Evolutionary conservation across 371 early-diverging fungal genomes (phyloP), one percentile per base, ranked within the genome.

Genomic region (Lichtheimia corymbifera): DNA sequence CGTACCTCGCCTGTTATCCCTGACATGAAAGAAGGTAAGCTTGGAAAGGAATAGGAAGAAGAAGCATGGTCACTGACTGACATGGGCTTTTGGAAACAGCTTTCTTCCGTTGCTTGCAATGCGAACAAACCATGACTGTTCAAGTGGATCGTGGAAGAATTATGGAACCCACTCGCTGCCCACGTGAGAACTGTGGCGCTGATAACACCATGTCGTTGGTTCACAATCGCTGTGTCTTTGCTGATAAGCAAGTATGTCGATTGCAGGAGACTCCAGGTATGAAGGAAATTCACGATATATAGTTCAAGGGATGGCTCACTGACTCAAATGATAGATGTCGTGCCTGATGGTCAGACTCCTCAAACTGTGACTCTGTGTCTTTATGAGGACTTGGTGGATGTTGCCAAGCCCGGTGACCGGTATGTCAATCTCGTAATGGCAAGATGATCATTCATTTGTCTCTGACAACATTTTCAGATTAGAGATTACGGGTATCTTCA

Each of bases 341-440:
- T 98, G 20, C 99, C 99, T 22, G 99, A 99, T 73, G 99, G 99
- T 24, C 97, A 99, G 70, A 99, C 99, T 3, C 99, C 99, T 20
- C 96, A 98, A 73, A 93, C 99, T 1, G 93, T 99, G 17, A 89
- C 99, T 0, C 66, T 99, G 67, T 91, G 93, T 54, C 65, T 92
- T 55, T 96, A 96, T 70, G 97, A 97, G 65, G 97, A 97, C 68
- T 79, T 99, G 51, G 98, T 99, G 0, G 99, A 99, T 74, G 87
- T 89, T 18, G 83, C 90, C 50, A 94, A 96, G 65, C 98, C 99
- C 2, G 99, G 99, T 81, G 99, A 99, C 71, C 77, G 89, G 84
- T 85, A 67, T 50, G 50, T 25, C 17, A 24, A 43, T 24, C 50
- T 18, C 30, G 17, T 41, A 20, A 17, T 22, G 22, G 22, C 22